Conservation (phyloP, 202 grass and related monocot genomes). For the Cymbopogon flexuosus region DNA sequence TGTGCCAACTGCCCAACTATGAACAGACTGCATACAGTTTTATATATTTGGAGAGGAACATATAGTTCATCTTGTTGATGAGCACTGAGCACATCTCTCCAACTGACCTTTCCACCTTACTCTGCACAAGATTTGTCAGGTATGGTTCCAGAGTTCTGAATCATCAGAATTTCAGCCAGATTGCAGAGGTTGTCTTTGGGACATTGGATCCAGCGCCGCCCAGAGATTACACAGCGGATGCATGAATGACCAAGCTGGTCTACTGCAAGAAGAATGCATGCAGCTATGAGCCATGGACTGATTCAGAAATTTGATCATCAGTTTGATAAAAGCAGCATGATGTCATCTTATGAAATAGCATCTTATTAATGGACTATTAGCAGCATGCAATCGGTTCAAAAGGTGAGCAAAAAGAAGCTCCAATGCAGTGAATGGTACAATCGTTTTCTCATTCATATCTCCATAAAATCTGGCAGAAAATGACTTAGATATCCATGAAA, state of each 20-base stretch:
- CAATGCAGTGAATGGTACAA: not conserved
- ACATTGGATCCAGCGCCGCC: constrained; percentile 23
- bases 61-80: constrained; percentile 1
- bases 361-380: constrained; percentile 13
- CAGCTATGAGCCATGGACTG: not conserved
- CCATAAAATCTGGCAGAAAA: not conserved
- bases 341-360: not conserved
- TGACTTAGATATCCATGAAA: constrained; percentile 29
- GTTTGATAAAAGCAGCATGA: not conserved
- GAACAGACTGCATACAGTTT: constrained; percentile 4
- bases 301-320: not conserved
- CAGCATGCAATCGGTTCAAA: not conserved
- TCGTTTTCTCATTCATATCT: not conserved
- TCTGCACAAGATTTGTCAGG: constrained; percentile 19
- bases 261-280: constrained; percentile 15
- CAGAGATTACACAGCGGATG: not conserved
- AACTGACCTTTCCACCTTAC: not conserved
- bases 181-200: constrained; percentile 22
- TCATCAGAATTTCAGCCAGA: constrained; percentile 24
- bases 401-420: not conserved
- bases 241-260: not conserved
- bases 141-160: constrained; percentile 29
- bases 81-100: constrained; percentile 14
- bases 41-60: constrained; percentile 18
- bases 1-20: not conserved